Percentiles rank a stretch among this genome's conserved stretches.
Evolutionary conservation across 768 basidiomycete genomes (phyloP).

Genomic region (Trametes punicea): DNA sequence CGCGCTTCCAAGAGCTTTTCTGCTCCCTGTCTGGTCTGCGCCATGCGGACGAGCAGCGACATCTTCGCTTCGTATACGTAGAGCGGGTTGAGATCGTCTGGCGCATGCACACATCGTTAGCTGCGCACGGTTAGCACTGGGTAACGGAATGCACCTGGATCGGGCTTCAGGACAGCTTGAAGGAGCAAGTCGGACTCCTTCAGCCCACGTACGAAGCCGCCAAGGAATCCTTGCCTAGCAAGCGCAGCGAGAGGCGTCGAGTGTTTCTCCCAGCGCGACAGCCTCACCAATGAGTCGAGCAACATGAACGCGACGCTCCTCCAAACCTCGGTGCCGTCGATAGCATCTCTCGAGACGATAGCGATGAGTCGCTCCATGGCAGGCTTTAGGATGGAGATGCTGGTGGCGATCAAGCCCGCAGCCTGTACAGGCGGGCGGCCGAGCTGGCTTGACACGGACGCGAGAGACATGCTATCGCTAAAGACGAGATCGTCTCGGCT

Average conservation of each 20-base stretch:
- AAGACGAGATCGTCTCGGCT: conserved; percentile 41
- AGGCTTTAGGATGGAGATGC: conserved; percentile 62
- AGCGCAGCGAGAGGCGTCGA: conserved; percentile 57
- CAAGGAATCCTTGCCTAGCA: conserved; percentile 70
- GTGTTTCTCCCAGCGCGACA: conserved; percentile 69
- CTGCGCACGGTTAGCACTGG: background rate
- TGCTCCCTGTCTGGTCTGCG: conserved; percentile 79
- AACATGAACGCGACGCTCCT: conserved; percentile 93
- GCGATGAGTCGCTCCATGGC: conserved; percentile 70
- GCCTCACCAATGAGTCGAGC: conserved; percentile 73
- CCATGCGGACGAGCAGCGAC: conserved; percentile 82
- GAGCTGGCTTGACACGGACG: conserved; percentile 8
- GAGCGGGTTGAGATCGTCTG: conserved; percentile 85
- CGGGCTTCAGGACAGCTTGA: conserved; percentile 76
- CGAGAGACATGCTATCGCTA: conserved; percentile 34
- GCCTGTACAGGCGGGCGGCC: conserved; percentile 1
- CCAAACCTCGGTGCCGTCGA: conserved; percentile 96
- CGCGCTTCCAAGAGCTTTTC: conserved; percentile 81
- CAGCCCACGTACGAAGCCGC: conserved; percentile 77
- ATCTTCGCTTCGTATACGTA: conserved; percentile 97
- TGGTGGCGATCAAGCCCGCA: conserved; percentile 51
- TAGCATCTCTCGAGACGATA: conserved; percentile 82
- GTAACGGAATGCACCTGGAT: conserved; percentile 64
- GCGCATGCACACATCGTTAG: background rate
- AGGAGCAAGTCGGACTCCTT: conserved; percentile 79